Evolutionary conservation across 345 rosid species (phyloP).

Genomic region (Raphanus raphanistrum): DNA sequence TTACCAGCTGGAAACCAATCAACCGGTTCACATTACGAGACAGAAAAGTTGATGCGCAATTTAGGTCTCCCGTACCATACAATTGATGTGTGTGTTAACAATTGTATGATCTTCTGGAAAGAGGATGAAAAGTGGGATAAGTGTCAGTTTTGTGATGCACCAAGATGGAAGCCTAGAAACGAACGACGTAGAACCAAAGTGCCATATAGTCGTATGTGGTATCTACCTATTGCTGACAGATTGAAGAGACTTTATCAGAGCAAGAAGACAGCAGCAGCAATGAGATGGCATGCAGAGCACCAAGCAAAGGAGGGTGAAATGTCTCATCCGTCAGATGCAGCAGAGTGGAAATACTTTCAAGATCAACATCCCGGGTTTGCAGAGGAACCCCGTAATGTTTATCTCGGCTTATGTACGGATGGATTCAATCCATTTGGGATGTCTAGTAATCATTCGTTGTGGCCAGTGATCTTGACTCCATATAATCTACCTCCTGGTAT

Average conservation of each 20-base stretch:
- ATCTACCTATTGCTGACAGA: background rate
- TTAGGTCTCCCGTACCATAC: background rate
- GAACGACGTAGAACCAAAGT: background rate
- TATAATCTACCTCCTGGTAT: background rate
- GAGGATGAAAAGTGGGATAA: background rate
- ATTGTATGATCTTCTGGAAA: constrained; percentile 3
- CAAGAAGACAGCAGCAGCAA: background rate
- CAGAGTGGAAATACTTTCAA: background rate
- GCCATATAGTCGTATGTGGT: background rate
- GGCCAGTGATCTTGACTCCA: background rate
- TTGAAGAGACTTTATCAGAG: background rate
- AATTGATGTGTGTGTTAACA: background rate
- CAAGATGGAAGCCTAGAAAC: background rate
- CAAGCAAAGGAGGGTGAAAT: background rate
- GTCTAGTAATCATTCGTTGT: background rate
- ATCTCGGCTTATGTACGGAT: background rate
- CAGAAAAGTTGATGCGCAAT: background rate
- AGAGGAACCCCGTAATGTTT: background rate
- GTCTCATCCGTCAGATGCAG: background rate
- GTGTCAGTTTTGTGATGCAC: background rate
- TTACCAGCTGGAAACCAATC: background rate
- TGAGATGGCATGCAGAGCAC: background rate
- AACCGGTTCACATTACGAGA: background rate
- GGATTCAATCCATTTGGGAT: background rate
- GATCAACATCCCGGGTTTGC: background rate